Evolutionary conservation across 2,329 filamentous ascomycete genomes (phyloP), one percentile per base, ranked within the genome.

Genomic region (Fusarium floridanum): DNA sequence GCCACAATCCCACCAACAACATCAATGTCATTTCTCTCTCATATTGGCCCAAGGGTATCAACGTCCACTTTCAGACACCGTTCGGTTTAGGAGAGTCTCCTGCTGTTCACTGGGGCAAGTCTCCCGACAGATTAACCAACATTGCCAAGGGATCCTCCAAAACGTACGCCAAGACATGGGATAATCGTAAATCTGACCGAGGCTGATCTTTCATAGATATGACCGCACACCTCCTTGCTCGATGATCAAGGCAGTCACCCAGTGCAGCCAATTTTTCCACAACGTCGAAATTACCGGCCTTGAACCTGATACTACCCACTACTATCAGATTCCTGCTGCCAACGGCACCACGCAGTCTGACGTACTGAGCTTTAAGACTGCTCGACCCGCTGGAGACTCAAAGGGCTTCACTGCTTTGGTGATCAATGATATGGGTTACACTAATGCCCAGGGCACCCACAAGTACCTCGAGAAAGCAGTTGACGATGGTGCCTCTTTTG

Each of bases 371-470:
- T 88, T 88, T 81, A 85, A 79, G 22, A 88, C 86, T 4, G 84
- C 85, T 24, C 83, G 81, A 3, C 82, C 81, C 9, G 82, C 85
- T 29, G 87, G 87, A 60, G 83, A 86, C 68, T 66, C 72, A 0
- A 80, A 76, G 6, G 74, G 81, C 12, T 88, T 88, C 77, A 82
- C 80, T 6, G 79, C 88, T 16, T 86, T 85, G 22, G 83, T 88
- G 2, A 71, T 88, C 43, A 87, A 87, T 70, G 87, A 89, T 69
- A 88, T 89, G 87, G 87, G 87, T 9, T 88, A 88, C 79, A 88
- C 86, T 53, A 88, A 88, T 61, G 87, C 86, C 20, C 77, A 81
- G 2, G 87, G 87, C 17, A 88, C 87, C 2, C 83, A 83, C 78
- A 81, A 83, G 70, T 81, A 87, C 53, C 79, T 88, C 16, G 76